Percentiles rank a stretch among this genome's conserved stretches.
Conservation (phyloP, 208 protist genomes). For the Acanthamoeba lenticulata region DNA sequence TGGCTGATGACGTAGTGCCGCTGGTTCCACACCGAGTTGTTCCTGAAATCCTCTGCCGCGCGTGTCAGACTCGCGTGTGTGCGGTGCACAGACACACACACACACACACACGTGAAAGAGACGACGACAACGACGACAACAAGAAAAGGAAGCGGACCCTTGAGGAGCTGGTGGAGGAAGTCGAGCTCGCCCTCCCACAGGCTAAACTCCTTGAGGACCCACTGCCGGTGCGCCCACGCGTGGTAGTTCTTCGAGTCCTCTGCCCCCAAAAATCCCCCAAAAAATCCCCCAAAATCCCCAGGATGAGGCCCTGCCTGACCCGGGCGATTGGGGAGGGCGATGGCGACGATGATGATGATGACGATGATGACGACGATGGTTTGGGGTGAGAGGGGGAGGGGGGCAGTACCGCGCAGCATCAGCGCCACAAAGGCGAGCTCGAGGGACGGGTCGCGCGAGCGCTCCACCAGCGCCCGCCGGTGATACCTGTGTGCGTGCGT, state of each 20-base stretch:
- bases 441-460: conserved; percentile 63
- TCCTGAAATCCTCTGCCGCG: conserved; percentile 84
- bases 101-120: not conserved
- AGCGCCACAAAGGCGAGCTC: conserved; percentile 85
- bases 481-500: conserved; percentile 81
- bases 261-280: not conserved
- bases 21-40: conserved; percentile 94
- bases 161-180: conserved; percentile 80
- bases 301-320: not conserved
- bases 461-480: conserved; percentile 81
- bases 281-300: not conserved
- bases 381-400: not conserved
- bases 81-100: not conserved
- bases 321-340: too few species aligned
- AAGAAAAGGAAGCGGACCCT: conserved; percentile 19
- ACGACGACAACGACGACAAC: not conserved
- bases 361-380: too few species aligned
- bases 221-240: conserved; percentile 91
- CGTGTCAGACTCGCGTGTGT: not conserved
- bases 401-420: conserved; percentile 73
- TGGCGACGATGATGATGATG: too few species aligned
- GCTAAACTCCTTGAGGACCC: conserved; percentile 77
- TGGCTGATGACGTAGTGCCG: conserved; percentile 86
- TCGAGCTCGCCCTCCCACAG: conserved; percentile 81
- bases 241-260: conserved; percentile 94